phyloP scores from a whole-genome alignment of 2,329 filamentous ascomycete genomes.

The Epichloe sp. region DNA sequence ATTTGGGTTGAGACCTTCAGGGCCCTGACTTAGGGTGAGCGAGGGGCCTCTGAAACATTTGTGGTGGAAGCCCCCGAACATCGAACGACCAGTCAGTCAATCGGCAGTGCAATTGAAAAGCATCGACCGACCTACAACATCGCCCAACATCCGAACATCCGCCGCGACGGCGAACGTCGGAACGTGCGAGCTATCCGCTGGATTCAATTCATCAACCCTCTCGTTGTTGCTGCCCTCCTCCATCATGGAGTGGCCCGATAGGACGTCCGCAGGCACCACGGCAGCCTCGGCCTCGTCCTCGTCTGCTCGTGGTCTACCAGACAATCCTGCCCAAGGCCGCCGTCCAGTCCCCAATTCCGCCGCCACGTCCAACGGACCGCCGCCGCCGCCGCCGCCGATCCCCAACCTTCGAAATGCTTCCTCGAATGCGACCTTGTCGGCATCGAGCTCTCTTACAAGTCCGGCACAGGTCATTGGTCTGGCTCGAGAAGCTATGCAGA shows the following conservation, averaged over 20 bases:
- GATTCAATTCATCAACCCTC: background rate
- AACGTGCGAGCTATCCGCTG: background rate
- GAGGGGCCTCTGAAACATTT: constrained; percentile 20
- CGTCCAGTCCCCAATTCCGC: constrained; percentile 26
- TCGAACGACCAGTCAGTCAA: constrained; percentile 5
- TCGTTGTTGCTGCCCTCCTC: constrained; percentile 10
- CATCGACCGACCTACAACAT: background rate
- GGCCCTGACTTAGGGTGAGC: constrained; percentile 7
- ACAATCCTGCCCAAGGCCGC: constrained; percentile 26
- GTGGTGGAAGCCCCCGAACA: constrained; percentile 5
- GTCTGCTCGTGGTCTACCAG: constrained; percentile 24
- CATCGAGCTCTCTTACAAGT: constrained; percentile 41
- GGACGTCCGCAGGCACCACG: constrained; percentile 14
- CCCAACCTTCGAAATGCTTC: constrained; percentile 33
- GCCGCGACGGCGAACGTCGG: constrained; percentile 1
- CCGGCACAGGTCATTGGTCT: constrained; percentile 48
- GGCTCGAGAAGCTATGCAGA: constrained; percentile 53
- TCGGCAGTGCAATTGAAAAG: background rate
- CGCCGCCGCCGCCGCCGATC: constrained; percentile 31
- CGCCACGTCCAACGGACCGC: constrained; percentile 26
- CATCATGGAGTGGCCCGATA: constrained; percentile 23
- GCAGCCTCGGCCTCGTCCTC: constrained; percentile 14
- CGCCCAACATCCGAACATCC: constrained; percentile 3
- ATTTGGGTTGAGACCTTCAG: constrained; percentile 12
- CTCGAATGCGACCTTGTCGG: constrained; percentile 33